Conservation (phyloP, 208 protist species). For the Lotmaria passim region DNA sequence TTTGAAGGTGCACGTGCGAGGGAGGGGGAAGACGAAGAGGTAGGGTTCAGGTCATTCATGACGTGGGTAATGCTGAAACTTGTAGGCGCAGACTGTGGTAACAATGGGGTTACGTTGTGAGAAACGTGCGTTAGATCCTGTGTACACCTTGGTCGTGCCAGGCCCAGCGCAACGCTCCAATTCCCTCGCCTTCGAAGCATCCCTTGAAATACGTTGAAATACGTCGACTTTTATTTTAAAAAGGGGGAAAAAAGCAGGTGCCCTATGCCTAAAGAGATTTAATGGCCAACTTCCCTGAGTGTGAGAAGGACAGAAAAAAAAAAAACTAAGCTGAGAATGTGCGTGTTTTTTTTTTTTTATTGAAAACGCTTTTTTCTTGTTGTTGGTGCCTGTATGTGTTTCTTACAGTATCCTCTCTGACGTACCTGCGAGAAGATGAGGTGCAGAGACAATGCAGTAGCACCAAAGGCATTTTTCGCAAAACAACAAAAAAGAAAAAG, state of each 20-base stretch:
- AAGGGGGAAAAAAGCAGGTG: not conserved
- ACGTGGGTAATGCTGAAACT: not conserved
- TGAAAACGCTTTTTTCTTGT: slow-evolving; percentile 4
- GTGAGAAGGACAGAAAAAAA: not conserved
- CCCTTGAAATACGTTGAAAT: no score
- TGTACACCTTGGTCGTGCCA: slow-evolving; percentile 8
- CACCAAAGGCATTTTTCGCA: no score
- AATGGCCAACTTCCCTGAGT: not conserved
- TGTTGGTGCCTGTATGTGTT: no score
- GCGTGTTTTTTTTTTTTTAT: slow-evolving; percentile 3
- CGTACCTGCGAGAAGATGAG: no score
- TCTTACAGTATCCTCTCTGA: no score
- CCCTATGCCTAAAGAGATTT: not conserved
- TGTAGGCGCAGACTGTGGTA: not conserved
- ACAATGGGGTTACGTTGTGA: not conserved
- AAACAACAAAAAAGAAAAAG: no score
- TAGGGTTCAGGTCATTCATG: not conserved
- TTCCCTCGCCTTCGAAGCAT: slow-evolving; percentile 17
- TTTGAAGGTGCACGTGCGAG: not conserved
- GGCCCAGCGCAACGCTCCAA: slow-evolving; percentile 1
- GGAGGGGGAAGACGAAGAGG: not conserved
- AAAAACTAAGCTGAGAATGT: not conserved
- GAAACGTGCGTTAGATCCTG: no score
- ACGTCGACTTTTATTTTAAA: no score
- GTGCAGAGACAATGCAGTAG: no score